Evolutionary conservation across 1,284 basidiomycete species (phyloP).

Genomic region (Melampsora americana): DNA sequence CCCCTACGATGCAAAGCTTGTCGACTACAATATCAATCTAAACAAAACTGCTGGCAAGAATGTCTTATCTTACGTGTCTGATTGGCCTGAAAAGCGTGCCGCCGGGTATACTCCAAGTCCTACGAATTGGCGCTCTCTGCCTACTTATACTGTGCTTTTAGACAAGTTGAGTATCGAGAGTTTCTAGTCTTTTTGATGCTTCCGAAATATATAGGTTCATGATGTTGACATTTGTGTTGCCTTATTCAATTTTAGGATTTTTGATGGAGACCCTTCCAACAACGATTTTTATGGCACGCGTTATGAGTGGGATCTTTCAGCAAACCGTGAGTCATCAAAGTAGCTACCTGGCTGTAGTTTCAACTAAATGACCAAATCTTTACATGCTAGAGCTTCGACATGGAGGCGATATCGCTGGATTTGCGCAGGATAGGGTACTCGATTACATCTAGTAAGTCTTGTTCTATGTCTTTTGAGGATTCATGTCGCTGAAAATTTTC

Average conservation of each 20-base stretch:
- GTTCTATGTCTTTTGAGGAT: not conserved
- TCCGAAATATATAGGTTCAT: not conserved
- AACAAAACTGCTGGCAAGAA: constrained; percentile 68
- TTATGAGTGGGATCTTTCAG: constrained; percentile 70
- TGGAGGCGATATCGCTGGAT: constrained; percentile 77
- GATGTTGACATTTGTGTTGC: not conserved
- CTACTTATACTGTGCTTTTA: constrained; percentile 76
- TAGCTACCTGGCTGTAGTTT: not conserved
- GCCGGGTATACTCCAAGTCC: constrained; percentile 72
- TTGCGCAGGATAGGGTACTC: constrained; percentile 63
- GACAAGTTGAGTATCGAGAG: constrained; percentile 71
- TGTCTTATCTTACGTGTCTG: constrained; percentile 67
- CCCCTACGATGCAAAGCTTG: constrained; percentile 67
- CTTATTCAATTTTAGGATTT: constrained; percentile 7
- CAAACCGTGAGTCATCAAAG: constrained; percentile 27
- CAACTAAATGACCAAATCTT: not conserved
- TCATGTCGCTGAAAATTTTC: not conserved
- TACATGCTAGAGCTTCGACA: constrained; percentile 65
- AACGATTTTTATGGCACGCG: constrained; percentile 78
- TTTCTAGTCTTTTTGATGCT: not conserved
- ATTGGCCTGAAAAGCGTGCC: constrained; percentile 59
- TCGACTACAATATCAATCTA: constrained; percentile 76
- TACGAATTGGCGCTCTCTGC: constrained; percentile 76
- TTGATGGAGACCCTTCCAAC: constrained; percentile 75
- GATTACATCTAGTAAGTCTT: constrained; percentile 67